phyloP scores from a whole-genome alignment of 768 basidiomycete species.

The Hygrophorus pudorinus region DNA sequence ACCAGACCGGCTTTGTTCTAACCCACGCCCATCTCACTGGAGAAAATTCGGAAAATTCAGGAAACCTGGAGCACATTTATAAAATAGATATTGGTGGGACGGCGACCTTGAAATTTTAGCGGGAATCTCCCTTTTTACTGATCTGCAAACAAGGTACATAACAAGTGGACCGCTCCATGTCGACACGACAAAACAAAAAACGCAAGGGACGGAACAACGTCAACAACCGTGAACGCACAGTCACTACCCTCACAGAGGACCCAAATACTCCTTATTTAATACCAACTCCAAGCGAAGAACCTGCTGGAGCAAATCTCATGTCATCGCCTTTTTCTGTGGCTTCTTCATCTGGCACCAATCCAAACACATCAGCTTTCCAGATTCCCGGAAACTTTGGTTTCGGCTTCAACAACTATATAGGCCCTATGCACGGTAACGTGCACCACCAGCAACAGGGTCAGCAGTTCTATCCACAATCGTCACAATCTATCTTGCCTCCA shows the following conservation, averaged over 20 bases:
- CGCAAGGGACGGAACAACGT: conserved; percentile 44
- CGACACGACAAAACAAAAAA: conserved; percentile 57
- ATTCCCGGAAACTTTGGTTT: conserved; percentile 28
- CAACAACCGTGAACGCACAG: conserved; percentile 55
- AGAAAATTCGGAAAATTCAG: no score
- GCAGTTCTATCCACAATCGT: conserved; percentile 16
- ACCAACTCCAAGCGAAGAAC: conserved; percentile 43
- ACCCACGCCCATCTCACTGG: background rate
- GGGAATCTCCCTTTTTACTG: background rate
- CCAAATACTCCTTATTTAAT: conserved; percentile 44
- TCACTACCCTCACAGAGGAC: conserved; percentile 55
- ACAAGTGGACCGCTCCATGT: conserved; percentile 24
- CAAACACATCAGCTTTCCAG: conserved; percentile 22
- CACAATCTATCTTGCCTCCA: conserved; percentile 28
- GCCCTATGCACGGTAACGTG: conserved; percentile 19
- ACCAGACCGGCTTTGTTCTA: no score
- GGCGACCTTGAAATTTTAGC: background rate
- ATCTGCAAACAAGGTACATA: background rate
- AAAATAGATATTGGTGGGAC: background rate
- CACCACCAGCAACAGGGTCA: conserved; percentile 20
- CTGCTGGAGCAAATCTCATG: conserved; percentile 24
- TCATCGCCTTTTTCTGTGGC: conserved; percentile 28
- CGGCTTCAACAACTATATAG: conserved; percentile 24
- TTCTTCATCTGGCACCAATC: conserved; percentile 21
- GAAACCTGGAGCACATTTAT: no score